A percentile compares a stretch with the other conserved stretches of the same genome.
Conservation (phyloP, 805 yeast species). For the Candida nitratophila region DNA sequence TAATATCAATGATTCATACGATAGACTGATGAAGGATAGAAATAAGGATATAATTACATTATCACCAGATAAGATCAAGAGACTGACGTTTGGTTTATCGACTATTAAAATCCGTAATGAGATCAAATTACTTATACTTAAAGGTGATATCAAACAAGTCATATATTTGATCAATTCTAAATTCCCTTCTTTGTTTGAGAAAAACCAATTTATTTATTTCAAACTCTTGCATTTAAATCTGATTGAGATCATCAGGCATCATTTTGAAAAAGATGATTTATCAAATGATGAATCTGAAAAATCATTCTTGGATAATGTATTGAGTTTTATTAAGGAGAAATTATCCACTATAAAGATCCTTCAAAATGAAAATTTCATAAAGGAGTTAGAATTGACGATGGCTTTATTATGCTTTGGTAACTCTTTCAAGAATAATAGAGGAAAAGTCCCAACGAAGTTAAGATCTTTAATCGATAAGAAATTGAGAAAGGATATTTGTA, state of each 20-base stretch:
- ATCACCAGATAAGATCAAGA: constrained; percentile 9
- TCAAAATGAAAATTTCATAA: constrained; percentile 47
- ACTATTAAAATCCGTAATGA: constrained; percentile 46
- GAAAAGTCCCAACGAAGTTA: constrained; percentile 47
- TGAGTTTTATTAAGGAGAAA: constrained; percentile 54
- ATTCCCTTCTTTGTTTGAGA: constrained; percentile 61
- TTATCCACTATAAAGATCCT: constrained; percentile 22
- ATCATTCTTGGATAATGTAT: constrained; percentile 44
- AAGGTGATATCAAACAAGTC: constrained; percentile 56
- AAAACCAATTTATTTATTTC: constrained; percentile 60
- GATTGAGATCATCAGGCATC: constrained; percentile 71
- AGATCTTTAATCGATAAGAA: constrained; percentile 50
- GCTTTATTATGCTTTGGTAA: constrained; percentile 56
- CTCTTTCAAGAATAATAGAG: background rate
- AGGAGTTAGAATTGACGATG: constrained; percentile 78
- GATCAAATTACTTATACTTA: constrained; percentile 45
- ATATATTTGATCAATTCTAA: constrained; percentile 48
- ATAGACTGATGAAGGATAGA: constrained; percentile 1
- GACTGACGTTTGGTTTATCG: constrained; percentile 32
- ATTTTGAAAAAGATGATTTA: constrained; percentile 27
- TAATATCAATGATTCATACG: constrained; percentile 9
- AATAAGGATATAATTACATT: background rate
- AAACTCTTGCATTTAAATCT: constrained; percentile 64
- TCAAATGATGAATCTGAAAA: constrained; percentile 29
- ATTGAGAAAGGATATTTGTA: constrained; percentile 58